Evolutionary conservation across 2,329 filamentous ascomycete species (phyloP).

Genomic region (Metarhizium album): DNA sequence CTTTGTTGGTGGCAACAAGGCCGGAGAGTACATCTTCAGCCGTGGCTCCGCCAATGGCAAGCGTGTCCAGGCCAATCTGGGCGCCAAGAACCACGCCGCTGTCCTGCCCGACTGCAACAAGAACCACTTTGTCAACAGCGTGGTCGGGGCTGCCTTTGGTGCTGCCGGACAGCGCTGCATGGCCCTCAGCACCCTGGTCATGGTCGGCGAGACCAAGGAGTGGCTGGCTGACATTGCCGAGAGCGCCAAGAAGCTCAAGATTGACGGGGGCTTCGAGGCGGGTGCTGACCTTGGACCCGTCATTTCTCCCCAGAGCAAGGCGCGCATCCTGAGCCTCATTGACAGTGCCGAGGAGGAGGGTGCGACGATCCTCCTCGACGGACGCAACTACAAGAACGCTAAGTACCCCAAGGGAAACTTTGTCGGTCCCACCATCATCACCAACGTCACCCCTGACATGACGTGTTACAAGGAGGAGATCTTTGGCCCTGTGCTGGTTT

Average conservation of each 20-base stretch:
- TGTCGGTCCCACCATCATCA: conserved; percentile 74
- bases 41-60: conserved; percentile 76
- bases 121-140: conserved; percentile 78
- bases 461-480: conserved; percentile 78
- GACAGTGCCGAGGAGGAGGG: conserved; percentile 69
- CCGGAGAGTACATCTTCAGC: conserved; percentile 75
- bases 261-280: conserved; percentile 73
- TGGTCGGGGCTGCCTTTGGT: conserved; percentile 74
- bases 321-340: conserved; percentile 67
- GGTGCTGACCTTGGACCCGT: conserved; percentile 74
- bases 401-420: conserved; percentile 84
- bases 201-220: conserved; percentile 75
- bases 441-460: conserved; percentile 71
- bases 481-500: conserved; percentile 76
- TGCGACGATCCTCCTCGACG: conserved; percentile 72
- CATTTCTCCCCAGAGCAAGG: conserved; percentile 68
- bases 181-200: conserved; percentile 73
- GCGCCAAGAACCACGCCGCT: conserved; percentile 80
- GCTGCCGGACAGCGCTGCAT: conserved; percentile 80
- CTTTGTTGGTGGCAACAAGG: conserved; percentile 82
- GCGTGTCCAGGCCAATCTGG: conserved; percentile 78
- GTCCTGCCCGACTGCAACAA: conserved; percentile 82
- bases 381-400: conserved; percentile 59
- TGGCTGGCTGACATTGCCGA: conserved; percentile 73
- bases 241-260: conserved; percentile 59